A percentile compares a stretch with the other conserved stretches of the same genome.
Conservation (phyloP, 768 basidiomycete genomes). For the Dioszegia aurantiaca region DNA sequence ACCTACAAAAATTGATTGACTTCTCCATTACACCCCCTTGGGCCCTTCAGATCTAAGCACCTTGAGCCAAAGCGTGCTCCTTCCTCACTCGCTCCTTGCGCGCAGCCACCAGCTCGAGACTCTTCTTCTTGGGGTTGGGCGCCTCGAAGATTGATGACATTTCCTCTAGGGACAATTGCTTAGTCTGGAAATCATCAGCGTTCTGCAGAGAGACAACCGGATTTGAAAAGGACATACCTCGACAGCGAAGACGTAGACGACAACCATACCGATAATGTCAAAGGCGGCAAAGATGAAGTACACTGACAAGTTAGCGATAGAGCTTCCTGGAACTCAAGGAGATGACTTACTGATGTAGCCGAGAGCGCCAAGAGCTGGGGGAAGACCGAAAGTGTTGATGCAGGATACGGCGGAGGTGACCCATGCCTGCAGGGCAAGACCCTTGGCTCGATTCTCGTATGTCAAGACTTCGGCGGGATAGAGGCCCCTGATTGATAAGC, state of each 20-base stretch:
- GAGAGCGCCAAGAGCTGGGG: constrained; percentile 19
- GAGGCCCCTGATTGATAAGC: constrained; percentile 38
- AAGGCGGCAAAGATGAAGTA: constrained; percentile 59
- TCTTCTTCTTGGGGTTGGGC: constrained; percentile 26
- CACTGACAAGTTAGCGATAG: constrained; percentile 47
- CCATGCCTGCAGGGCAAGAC: constrained; percentile 58
- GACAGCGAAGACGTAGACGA: constrained; percentile 58
- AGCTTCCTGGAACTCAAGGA: too few species aligned
- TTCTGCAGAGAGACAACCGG: neutral
- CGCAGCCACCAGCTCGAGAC: constrained; percentile 21
- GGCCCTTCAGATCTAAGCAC: neutral
- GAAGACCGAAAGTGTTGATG: constrained; percentile 37
- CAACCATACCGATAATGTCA: constrained; percentile 57
- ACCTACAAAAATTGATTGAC: too few species aligned
- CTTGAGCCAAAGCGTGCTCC: constrained; percentile 12
- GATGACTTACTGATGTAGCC: constrained; percentile 31
- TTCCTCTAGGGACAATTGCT: constrained; percentile 58
- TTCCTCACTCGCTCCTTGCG: constrained; percentile 22
- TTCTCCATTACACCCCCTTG: neutral
- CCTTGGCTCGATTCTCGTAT: constrained; percentile 60
- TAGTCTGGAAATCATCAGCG: constrained; percentile 52
- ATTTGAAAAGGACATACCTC: constrained; percentile 26
- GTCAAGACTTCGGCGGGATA: constrained; percentile 60
- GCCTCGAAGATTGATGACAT: constrained; percentile 55
- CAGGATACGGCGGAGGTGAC: constrained; percentile 54